These are phyloP conservation scores for Clarkia xantiana DNA, from an alignment of 345 rosid species.

Conservation along the genomic window DNA sequence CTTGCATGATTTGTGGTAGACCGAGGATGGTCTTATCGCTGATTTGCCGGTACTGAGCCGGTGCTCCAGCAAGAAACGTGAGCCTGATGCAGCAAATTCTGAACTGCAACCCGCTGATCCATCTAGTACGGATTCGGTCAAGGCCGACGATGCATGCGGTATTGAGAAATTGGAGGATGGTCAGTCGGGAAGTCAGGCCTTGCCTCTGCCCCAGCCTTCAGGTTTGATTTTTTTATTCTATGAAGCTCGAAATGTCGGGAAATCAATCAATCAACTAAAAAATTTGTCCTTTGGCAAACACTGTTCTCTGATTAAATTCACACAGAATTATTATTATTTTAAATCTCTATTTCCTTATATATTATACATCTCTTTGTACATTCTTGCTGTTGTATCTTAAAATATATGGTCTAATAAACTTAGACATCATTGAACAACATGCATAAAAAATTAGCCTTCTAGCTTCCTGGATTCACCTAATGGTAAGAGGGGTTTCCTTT, in stretches of 20 bases:
- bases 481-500: no score
- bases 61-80: slow-evolving; percentile 32
- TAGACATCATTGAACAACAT: no score
- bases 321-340: no score
- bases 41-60: slow-evolving; percentile 11
- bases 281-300: no score
- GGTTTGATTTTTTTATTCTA: slow-evolving; percentile 3
- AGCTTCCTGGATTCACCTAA: no score
- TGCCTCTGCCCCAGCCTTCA: slow-evolving; percentile 19
- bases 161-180: slow-evolving; percentile 37
- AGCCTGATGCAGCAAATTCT: slow-evolving; percentile 28
- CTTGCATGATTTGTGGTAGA: not conserved
- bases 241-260: slow-evolving; percentile 4
- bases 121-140: slow-evolving; percentile 25
- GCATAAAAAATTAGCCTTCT: no score
- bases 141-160: slow-evolving; percentile 34
- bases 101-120: slow-evolving; percentile 42
- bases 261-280: not conserved
- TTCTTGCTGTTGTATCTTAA: no score
- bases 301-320: no score
- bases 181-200: slow-evolving; percentile 36
- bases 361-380: no score
- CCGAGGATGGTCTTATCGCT: slow-evolving; percentile 9
- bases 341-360: no score
- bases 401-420: no score